A percentile compares a stretch with the other conserved stretches of the same genome.
phyloP scores from a whole-genome alignment of 257 asterid genomes.

The Scutellaria barbata region DNA sequence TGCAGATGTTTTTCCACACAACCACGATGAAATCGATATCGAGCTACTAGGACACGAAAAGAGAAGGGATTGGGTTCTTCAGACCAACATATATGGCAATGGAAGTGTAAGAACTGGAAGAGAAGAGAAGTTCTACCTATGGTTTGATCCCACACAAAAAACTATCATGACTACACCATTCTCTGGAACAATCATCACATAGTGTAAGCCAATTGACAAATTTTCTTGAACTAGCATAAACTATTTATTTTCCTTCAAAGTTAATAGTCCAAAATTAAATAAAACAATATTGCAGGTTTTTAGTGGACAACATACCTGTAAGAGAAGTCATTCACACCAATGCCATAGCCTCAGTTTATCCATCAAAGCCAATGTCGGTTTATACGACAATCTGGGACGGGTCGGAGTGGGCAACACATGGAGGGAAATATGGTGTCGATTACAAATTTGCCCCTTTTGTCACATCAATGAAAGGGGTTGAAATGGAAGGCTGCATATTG shows the following conservation, averaged over 20 bases:
- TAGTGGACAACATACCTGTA: constrained; percentile 81
- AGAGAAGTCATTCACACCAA: constrained; percentile 59
- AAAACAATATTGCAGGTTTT: constrained; percentile 55
- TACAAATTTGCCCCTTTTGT: constrained; percentile 69
- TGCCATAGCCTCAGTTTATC: constrained; percentile 60
- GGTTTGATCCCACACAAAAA: constrained; percentile 80
- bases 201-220: constrained; percentile 48
- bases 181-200: constrained; percentile 87
- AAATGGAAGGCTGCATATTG: constrained; percentile 67
- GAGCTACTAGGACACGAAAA: constrained; percentile 87
- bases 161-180: constrained; percentile 74
- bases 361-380: constrained; percentile 78
- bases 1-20: constrained; percentile 65
- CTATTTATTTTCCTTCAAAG: not conserved
- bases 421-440: constrained; percentile 79
- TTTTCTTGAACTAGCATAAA: not conserved
- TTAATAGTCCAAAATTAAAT: not conserved
- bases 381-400: constrained; percentile 82
- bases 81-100: constrained; percentile 81
- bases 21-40: constrained; percentile 80
- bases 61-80: constrained; percentile 78
- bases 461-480: constrained; percentile 50
- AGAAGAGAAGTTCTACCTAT: constrained; percentile 84
- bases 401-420: constrained; percentile 90
- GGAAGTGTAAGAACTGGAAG: constrained; percentile 84